phyloP scores from a whole-genome alignment of 306 rosid genomes.

The Lotus japonicus region DNA sequence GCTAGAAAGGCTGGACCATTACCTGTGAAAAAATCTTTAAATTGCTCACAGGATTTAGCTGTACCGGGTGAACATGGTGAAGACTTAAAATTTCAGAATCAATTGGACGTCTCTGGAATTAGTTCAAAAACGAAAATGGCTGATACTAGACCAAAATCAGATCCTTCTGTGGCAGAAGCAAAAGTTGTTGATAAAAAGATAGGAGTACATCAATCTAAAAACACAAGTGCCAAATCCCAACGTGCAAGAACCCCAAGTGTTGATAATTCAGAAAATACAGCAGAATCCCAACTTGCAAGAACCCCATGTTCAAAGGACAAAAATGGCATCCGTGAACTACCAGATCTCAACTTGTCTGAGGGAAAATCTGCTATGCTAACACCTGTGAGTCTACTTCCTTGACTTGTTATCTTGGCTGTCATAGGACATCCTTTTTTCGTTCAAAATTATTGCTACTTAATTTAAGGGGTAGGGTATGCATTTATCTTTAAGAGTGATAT shows the following conservation, averaged over 20 bases:
- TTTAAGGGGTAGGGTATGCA: neutral
- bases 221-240: conserved; percentile 48
- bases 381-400: conserved; percentile 45
- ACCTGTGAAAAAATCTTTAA: conserved; percentile 38
- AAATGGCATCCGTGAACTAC: conserved; percentile 49
- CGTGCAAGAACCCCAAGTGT: conserved; percentile 41
- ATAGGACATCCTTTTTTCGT: neutral
- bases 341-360: conserved; percentile 49
- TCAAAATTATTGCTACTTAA: conserved; percentile 7
- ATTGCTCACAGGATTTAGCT: conserved; percentile 40
- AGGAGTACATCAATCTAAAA: conserved; percentile 48
- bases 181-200: conserved; percentile 55
- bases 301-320: conserved; percentile 47
- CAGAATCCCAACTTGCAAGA: conserved; percentile 55
- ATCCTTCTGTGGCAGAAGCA: conserved; percentile 43
- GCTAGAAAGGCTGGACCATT: conserved; percentile 45
- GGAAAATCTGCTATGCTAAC: conserved; percentile 48
- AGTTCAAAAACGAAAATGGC: conserved; percentile 48
- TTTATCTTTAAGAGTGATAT: neutral
- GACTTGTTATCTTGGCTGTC: neutral
- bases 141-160: conserved; percentile 44
- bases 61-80: conserved; percentile 38
- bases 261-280: conserved; percentile 43
- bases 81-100: conserved; percentile 48
- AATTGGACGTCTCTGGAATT: conserved; percentile 42